A percentile compares a stretch with the other conserved stretches of the same genome.
phyloP scores from a whole-genome alignment of 176 grass and related monocot species.

The Rhynchospora breviuscula region DNA sequence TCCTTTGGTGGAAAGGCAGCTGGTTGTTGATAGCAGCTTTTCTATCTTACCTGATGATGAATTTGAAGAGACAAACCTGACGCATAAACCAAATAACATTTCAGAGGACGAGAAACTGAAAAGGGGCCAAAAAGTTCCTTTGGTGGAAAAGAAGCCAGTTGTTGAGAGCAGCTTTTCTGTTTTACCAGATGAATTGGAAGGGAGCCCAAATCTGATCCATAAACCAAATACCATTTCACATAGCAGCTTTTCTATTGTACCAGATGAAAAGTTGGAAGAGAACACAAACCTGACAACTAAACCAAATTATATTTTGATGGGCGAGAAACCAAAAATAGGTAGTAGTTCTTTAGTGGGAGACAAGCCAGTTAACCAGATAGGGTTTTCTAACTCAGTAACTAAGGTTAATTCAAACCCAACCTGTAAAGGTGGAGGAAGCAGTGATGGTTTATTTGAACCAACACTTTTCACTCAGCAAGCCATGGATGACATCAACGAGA shows the following conservation, averaged over 20 bases:
- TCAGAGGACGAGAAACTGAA: conserved; percentile 37
- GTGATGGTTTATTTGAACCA: conserved; percentile 72
- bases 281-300: conserved; percentile 9
- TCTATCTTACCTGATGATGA: conserved; percentile 67
- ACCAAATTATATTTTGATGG: neutral
- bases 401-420: conserved; percentile 21
- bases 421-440: conserved; percentile 24
- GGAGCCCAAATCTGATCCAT: conserved; percentile 14
- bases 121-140: conserved; percentile 30
- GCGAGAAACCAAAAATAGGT: neutral
- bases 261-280: conserved; percentile 50
- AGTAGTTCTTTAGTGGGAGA: neutral
- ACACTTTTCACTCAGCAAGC: conserved; percentile 71
- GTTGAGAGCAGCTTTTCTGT: conserved; percentile 45
- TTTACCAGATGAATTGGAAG: conserved; percentile 51
- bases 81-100: conserved; percentile 47
- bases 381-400: neutral
- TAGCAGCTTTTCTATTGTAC: conserved; percentile 55
- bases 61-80: no score
- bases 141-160: conserved; percentile 35
- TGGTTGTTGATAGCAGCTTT: conserved; percentile 33
- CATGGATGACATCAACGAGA: conserved; percentile 79
- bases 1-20: conserved; percentile 33
- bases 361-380: neutral
- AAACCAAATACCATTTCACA: conserved; percentile 1